Conservation (phyloP, 2,329 filamentous ascomycete genomes). For the Colletotrichum graminicola region DNA sequence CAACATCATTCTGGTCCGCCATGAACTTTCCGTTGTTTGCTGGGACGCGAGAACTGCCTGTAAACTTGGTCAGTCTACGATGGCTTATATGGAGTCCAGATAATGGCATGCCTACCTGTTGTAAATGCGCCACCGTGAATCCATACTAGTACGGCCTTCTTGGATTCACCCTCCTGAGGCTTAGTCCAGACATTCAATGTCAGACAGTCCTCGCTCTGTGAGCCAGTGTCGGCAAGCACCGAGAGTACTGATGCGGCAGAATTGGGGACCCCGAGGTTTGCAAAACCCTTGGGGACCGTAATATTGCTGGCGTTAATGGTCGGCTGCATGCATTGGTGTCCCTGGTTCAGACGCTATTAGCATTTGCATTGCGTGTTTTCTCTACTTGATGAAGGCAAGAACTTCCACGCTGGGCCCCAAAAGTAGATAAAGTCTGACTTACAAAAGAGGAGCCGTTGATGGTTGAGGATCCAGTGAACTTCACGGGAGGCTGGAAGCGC, state of each 20-base stretch:
- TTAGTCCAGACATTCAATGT: conserved; percentile 61
- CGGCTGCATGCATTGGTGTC: conserved; percentile 36
- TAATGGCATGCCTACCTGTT: conserved; percentile 44
- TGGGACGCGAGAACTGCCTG: conserved; percentile 49
- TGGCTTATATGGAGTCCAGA: too few relatives aligned
- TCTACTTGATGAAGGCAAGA: background rate
- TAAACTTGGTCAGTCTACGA: conserved; percentile 47
- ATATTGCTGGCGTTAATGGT: background rate
- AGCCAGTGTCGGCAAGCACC: conserved; percentile 2
- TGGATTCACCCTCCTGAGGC: conserved; percentile 46
- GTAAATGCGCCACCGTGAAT: conserved; percentile 59
- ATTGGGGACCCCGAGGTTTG: conserved; percentile 9
- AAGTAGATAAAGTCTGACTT: background rate
- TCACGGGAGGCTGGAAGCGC: conserved; percentile 55
- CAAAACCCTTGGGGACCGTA: conserved; percentile 42
- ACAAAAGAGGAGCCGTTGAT: conserved; percentile 36
- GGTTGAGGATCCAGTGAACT: conserved; percentile 1
- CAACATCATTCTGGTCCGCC: conserved; percentile 57
- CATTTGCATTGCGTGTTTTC: background rate
- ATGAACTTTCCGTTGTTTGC: conserved; percentile 12
- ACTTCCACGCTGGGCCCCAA: background rate
- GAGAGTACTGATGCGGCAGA: conserved; percentile 14
- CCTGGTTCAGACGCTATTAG: conserved; percentile 17
- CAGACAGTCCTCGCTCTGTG: conserved; percentile 55
- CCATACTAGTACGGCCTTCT: conserved; percentile 60